phyloP scores from a whole-genome alignment of 2,329 filamentous ascomycete species.

The Xylariaceae sp. region DNA sequence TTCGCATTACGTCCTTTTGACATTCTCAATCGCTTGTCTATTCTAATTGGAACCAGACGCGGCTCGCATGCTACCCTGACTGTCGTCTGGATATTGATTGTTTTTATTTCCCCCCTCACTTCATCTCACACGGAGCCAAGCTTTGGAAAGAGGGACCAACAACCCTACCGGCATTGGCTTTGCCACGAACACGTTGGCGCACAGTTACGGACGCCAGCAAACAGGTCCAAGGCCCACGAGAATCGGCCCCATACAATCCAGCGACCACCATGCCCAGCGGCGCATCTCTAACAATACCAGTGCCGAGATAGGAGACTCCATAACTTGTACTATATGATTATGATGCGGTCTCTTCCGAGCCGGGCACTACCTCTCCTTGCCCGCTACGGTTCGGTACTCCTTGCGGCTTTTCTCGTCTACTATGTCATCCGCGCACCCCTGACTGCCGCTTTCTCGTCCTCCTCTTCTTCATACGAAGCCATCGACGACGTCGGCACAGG shows the following conservation, averaged over 20 bases:
- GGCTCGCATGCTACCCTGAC: too few species aligned
- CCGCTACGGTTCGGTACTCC: constrained; percentile 27
- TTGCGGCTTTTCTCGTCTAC: constrained; percentile 27
- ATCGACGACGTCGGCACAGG: constrained; percentile 1
- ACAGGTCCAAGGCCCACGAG: neutral
- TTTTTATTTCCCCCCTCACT: too few species aligned
- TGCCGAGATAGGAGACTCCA: constrained; percentile 20
- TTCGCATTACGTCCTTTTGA: too few species aligned
- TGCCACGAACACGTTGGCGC: too few species aligned
- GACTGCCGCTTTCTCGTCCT: constrained; percentile 10
- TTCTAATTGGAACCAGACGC: too few species aligned
- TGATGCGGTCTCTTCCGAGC: constrained; percentile 24
- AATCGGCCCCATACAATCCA: constrained; percentile 3
- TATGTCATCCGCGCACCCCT: constrained; percentile 26
- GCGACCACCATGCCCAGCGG: constrained; percentile 22
- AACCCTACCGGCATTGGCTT: too few species aligned
- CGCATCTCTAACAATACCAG: constrained; percentile 7
- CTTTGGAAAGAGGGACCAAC: too few species aligned
- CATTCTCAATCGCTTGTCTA: too few species aligned
- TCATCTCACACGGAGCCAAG: too few species aligned
- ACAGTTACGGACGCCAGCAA: too few species aligned
- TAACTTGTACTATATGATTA: constrained; percentile 6
- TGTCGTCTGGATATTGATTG: too few species aligned
- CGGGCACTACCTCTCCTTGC: constrained; percentile 24
- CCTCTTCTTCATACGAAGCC: constrained; percentile 9